Evolutionary conservation across 106 monocot species (phyloP).

Genomic region (Phalaenopsis equestris): DNA sequence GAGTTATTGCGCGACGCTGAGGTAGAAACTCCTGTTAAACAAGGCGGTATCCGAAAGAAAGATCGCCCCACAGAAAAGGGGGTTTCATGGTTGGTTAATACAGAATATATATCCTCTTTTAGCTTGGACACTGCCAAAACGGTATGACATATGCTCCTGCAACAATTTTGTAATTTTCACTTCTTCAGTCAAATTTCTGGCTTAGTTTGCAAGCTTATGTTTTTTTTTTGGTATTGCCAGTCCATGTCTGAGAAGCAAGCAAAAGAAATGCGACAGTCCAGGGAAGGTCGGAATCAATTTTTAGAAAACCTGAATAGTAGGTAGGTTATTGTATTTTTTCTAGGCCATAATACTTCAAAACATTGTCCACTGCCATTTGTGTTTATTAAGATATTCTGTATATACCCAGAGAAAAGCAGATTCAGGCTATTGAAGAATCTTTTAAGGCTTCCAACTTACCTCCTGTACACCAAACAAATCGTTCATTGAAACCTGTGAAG

Average conservation of each 20-base stretch:
- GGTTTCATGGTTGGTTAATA: constrained; percentile 92
- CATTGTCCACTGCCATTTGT: neutral
- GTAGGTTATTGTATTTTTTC: constrained; percentile 27
- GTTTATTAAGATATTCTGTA: neutral
- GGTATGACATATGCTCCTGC: constrained; percentile 33
- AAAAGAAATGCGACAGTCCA: constrained; percentile 81
- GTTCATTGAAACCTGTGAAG: constrained; percentile 53
- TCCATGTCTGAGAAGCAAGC: constrained; percentile 92
- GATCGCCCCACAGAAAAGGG: constrained; percentile 91
- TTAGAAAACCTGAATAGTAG: constrained; percentile 85
- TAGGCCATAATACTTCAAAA: neutral
- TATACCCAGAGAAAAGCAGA: constrained; percentile 73
- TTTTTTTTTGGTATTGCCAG: constrained; percentile 29
- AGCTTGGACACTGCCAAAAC: constrained; percentile 73
- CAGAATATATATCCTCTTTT: constrained; percentile 90
- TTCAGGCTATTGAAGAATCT: constrained; percentile 92
- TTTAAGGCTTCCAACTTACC: constrained; percentile 75
- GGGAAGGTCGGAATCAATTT: constrained; percentile 57
- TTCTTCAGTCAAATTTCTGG: neutral
- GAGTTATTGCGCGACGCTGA: constrained; percentile 75
- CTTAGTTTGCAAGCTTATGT: constrained; percentile 1
- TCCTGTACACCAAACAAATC: constrained; percentile 86
- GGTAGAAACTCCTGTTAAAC: constrained; percentile 72
- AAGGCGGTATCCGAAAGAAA: constrained; percentile 76
- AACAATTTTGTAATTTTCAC: neutral